A percentile compares a stretch with the other conserved stretches of the same genome.
Evolutionary conservation across 2,329 filamentous ascomycete species (phyloP).

Genomic region (Colletotrichum somersetense): DNA sequence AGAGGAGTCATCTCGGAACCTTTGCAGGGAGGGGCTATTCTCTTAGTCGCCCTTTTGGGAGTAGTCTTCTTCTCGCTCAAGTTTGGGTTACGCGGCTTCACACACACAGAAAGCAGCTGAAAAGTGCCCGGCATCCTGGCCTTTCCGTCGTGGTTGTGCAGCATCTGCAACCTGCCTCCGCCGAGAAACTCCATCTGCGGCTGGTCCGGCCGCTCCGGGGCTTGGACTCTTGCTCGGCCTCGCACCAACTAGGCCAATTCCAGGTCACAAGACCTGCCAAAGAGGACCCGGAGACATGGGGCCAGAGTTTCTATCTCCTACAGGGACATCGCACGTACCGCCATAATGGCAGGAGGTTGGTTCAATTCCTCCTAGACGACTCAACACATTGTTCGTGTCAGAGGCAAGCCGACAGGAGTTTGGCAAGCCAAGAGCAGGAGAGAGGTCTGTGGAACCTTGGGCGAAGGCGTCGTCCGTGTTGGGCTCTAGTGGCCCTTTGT

Average conservation of each 20-base stretch:
- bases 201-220: constrained; percentile 1
- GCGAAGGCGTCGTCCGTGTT: constrained; percentile 24
- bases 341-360: not conserved
- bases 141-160: constrained; percentile 5
- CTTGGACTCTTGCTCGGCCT: not conserved
- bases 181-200: not conserved
- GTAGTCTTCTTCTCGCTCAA: constrained; percentile 45
- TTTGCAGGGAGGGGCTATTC: constrained; percentile 47
- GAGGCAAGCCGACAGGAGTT: constrained; percentile 4
- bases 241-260: not conserved
- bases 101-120: constrained; percentile 22
- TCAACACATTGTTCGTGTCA: constrained; percentile 11
- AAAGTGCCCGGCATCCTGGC: constrained; percentile 8
- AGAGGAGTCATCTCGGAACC: constrained; percentile 47
- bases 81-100: constrained; percentile 44
- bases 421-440: not conserved
- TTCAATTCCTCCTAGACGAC: not conserved
- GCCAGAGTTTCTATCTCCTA: not conserved
- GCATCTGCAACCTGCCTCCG: constrained; percentile 6
- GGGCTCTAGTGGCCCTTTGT: constrained; percentile 17
- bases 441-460: constrained; percentile 32
- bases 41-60: constrained; percentile 47
- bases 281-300: not conserved
- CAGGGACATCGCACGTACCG: constrained; percentile 3
- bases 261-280: not conserved